Evolutionary conservation across 371 early-diverging fungal species (phyloP).

Genomic region (Cokeromyces recurvatus): DNA sequence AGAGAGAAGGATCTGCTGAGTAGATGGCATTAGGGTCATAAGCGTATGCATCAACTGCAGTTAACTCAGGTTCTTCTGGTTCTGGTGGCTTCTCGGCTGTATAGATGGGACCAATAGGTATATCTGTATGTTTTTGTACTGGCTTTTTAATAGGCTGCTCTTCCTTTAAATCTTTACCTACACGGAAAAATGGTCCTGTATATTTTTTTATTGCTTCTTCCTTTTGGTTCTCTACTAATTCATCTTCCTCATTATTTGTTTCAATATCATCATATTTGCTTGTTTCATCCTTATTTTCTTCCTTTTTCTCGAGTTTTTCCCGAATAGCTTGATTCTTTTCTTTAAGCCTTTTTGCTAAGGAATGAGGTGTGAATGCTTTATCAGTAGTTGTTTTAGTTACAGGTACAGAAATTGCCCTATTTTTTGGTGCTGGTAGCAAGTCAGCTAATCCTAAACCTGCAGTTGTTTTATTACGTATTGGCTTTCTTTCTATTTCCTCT

Average conservation of each 20-base stretch:
- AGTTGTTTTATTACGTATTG: slow-evolving; percentile 19
- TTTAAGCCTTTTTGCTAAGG: slow-evolving; percentile 9
- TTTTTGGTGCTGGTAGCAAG: slow-evolving; percentile 31
- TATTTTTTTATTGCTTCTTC: slow-evolving; percentile 12
- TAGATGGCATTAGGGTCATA: slow-evolving; percentile 49
- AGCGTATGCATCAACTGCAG: slow-evolving; percentile 31
- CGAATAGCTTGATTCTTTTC: slow-evolving; percentile 6
- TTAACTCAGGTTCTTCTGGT: slow-evolving; percentile 4
- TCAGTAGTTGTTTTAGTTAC: slow-evolving; percentile 5
- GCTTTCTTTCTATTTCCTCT: slow-evolving; percentile 10
- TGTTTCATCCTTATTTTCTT: slow-evolving; percentile 1
- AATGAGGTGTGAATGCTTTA: slow-evolving; percentile 11
- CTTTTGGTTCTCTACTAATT: slow-evolving; percentile 12
- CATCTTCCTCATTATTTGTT: slow-evolving; percentile 1
- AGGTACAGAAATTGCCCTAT: background rate
- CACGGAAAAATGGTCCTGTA: slow-evolving; percentile 27
- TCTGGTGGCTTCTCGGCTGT: slow-evolving; percentile 6
- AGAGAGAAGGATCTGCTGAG: slow-evolving; percentile 40
- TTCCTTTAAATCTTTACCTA: slow-evolving; percentile 27
- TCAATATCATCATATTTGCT: too few species aligned
- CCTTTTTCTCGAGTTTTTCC: slow-evolving; percentile 5
- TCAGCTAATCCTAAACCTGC: slow-evolving; percentile 22
- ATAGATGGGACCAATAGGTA: background rate
- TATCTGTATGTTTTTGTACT: background rate
- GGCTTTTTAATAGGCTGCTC: slow-evolving; percentile 13